Base-by-base conservation (phyloP, 2,329 filamentous ascomycete species). In the Ophiocordyceps sinensis region DNA sequence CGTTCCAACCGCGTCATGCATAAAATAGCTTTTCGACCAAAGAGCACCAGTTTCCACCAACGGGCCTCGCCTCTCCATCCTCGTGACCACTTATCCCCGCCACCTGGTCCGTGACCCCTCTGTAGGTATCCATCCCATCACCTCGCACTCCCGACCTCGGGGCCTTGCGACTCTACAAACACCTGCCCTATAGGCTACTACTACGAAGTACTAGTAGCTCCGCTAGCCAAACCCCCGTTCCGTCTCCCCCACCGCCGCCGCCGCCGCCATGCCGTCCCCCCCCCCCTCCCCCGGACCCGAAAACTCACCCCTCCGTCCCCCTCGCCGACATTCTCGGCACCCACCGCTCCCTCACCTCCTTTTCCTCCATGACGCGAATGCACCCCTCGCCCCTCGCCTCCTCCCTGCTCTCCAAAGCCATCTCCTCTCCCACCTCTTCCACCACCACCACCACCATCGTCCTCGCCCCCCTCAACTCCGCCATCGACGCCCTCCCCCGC, bases 251-350 rank as follows among this genome's bases (percentile, higher is more conserved):
- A 38, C 32, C 42, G 40, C 26, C 40, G 38, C 43, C 38, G 30
- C 36, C 30, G 38, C 46, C 28, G 46, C 42, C 44, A 35, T 35
- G 32, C 42, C 30, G 42, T 54, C 31, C 55, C 52, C 44, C 40
- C 40, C 40, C 46, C 19, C 44, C 36, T 23, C 36, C 44, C 11
- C 42, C 47, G 41, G 47, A 48, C 34, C 43, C 38, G 45, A 38
- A 32, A 39, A 41, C 42, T 29, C 47, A 57, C 42, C 67, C 67
- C 38, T 60, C 64, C 28, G 73, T 89, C 28, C 76, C 85, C 45
- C 75, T 96, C 42, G 83, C 82, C 35, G 89, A 96, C 60, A 80
- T 94, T 29, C 79, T 95, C 48, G 82, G 83, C 32, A 79, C 79
- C 49, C 79, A 85, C 42, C 79, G 83, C 50, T 74, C 70, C 45